phyloP scores from a whole-genome alignment of 768 basidiomycete species.

The Panaeolus cyanescens region DNA sequence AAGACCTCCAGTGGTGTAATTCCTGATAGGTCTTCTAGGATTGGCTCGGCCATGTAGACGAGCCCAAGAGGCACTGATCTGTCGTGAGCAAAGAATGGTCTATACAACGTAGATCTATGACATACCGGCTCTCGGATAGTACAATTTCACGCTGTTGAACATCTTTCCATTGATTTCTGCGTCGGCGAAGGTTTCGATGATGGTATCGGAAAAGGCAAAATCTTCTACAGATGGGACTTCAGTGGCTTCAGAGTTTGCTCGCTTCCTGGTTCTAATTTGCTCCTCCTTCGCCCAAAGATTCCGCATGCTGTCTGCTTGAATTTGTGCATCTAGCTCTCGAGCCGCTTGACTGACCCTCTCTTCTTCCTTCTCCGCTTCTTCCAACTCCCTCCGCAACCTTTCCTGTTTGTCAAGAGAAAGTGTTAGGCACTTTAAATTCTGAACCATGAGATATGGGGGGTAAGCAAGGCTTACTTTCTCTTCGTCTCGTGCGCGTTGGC shows the following conservation, averaged over 20 bases:
- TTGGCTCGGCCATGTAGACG: slow-evolving; percentile 72
- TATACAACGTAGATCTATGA: slow-evolving; percentile 8
- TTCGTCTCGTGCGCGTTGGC: slow-evolving; percentile 67
- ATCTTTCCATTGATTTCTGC: slow-evolving; percentile 58
- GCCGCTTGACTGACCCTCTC: slow-evolving; percentile 55
- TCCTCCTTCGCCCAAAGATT: slow-evolving; percentile 57
- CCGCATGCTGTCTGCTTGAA: slow-evolving; percentile 63
- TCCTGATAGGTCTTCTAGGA: slow-evolving; percentile 62
- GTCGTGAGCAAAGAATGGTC: background rate
- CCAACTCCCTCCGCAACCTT: slow-evolving; percentile 54
- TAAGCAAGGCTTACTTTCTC: slow-evolving; percentile 52
- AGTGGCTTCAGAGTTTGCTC: slow-evolving; percentile 72
- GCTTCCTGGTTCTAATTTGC: slow-evolving; percentile 55
- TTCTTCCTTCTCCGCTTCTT: slow-evolving; percentile 52
- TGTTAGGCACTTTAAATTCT: background rate
- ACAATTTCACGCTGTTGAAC: slow-evolving; percentile 70
- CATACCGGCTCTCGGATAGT: slow-evolving; percentile 70
- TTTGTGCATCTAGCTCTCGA: slow-evolving; percentile 63
- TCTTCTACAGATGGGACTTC: slow-evolving; percentile 49
- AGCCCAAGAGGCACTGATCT: slow-evolving; percentile 61
- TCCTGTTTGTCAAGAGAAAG: slow-evolving; percentile 35
- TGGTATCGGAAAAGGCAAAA: slow-evolving; percentile 36
- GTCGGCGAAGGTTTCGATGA: slow-evolving; percentile 64
- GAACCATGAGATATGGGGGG: slow-evolving; percentile 2
- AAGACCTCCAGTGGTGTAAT: slow-evolving; percentile 69